A percentile compares a stretch with the other conserved stretches of the same genome.
phyloP scores from a whole-genome alignment of 129 eudicot genomes.

The Scalesia atractyloides region DNA sequence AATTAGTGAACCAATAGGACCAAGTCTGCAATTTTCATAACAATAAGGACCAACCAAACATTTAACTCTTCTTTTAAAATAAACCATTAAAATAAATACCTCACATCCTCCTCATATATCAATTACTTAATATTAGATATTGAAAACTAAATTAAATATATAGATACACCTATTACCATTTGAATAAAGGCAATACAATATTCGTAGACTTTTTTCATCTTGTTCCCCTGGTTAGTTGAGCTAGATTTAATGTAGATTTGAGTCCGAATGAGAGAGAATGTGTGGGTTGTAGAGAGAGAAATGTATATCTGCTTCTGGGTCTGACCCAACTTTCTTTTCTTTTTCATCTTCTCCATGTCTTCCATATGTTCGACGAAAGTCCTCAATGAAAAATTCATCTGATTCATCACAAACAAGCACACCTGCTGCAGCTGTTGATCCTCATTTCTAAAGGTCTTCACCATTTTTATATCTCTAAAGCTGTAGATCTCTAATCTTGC shows the following conservation, averaged over 20 bases:
- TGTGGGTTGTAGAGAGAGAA: slow-evolving; percentile 33
- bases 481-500: slow-evolving; percentile 52
- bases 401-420: not conserved
- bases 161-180: slow-evolving; percentile 14
- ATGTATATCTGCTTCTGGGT: slow-evolving; percentile 30
- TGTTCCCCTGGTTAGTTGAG: slow-evolving; percentile 50
- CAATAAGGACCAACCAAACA: no score
- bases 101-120: no score
- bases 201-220: slow-evolving; percentile 28
- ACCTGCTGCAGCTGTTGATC: slow-evolving; percentile 12
- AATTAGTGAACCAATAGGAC: no score
- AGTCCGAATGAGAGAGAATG: slow-evolving; percentile 48
- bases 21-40: no score
- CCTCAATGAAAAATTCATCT: slow-evolving; percentile 28
- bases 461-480: slow-evolving; percentile 25
- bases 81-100: no score
- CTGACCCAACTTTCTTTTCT: slow-evolving; percentile 42
- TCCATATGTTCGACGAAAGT: slow-evolving; percentile 39
- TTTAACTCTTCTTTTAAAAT: no score
- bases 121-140: no score
- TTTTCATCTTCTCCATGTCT: slow-evolving; percentile 51
- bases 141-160: no score
- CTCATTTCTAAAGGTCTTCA: slow-evolving; percentile 18
- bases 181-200: slow-evolving; percentile 18
- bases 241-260: slow-evolving; percentile 54